Base-by-base conservation (phyloP, 768 basidiomycete species). In the Symmetrospora coprosmae region DNA sequence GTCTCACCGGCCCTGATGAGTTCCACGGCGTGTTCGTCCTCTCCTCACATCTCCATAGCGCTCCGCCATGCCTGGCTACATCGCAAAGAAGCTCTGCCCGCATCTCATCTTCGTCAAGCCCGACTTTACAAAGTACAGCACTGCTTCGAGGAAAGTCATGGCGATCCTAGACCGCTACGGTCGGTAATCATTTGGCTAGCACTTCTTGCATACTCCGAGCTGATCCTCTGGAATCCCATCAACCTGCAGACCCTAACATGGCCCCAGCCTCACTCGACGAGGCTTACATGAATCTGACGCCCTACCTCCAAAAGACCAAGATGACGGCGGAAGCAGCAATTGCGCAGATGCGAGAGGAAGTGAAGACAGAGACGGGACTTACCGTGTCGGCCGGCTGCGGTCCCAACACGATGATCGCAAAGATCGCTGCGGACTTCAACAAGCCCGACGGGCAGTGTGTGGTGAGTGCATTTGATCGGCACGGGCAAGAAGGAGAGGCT, bases 321-420 rank as follows among this genome's bases (percentile, higher is more conserved):
- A 66, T 89, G 50, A 77, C 78, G 1, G 78, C 84, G 0, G 81
- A 81, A 30, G 81, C 82, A 43, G 91, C 88, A 67, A 86, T 92
- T 13, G 73, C 78, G 50, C 77, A 84, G 64, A 84, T 99, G 74
- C 70, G 94, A 23, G 76, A 76, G 25, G 76, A 76, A 39, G 86
- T 96, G 2, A 77, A 82, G 55, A 75, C 76, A 17, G 85, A 85
- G 72, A 96, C 91, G 2, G 79, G 80, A 52, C 71, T 97, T 49
- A 97, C 94, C 2, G 88, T 86, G 51, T 90, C 87, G 66, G 91
- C 90, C 30, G 94, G 94, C 2, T 89, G 97, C 60, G 90, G 92
- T 0, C 86, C 92, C 1, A 97, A 91, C 73, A 86, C 85, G 82
- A 89, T 90, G 84, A 77, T 97, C 17, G 88, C 90, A 38, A 97